phyloP scores from a whole-genome alignment of 345 rosid genomes.

The Ceriops decandra region DNA sequence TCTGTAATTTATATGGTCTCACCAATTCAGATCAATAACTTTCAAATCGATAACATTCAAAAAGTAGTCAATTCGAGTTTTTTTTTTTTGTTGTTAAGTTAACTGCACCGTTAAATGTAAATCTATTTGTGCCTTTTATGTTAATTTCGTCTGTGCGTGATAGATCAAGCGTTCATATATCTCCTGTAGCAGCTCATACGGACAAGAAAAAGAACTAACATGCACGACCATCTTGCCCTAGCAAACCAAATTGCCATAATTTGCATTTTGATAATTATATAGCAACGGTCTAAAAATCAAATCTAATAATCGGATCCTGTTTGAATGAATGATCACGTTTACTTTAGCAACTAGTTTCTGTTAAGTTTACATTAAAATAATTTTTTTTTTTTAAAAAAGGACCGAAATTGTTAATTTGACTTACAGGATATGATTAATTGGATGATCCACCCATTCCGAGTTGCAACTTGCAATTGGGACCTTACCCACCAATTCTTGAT shows the following conservation, averaged over 20 bases:
- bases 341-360: conserved; percentile 11
- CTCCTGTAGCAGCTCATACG: no score
- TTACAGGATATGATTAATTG: neutral
- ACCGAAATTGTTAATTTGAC: neutral
- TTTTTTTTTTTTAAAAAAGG: neutral
- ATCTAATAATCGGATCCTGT: neutral
- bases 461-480: conserved; percentile 16
- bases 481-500: conserved; percentile 25
- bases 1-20: no score
- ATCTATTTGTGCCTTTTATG: no score
- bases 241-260: neutral
- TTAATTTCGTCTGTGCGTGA: no score
- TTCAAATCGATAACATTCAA: no score
- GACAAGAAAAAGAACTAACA: no score
- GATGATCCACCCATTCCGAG: conserved; percentile 22
- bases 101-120: no score
- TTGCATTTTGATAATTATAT: neutral
- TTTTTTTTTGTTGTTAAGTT: no score
- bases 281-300: neutral
- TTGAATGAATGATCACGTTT: conserved; percentile 8
- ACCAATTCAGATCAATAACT: no score
- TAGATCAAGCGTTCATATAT: no score
- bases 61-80: no score
- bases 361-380: neutral
- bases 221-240: no score